Percentiles rank a stretch among this genome's conserved stretches.
phyloP scores from a whole-genome alignment of 2,329 filamentous ascomycete genomes.

The Phaeosphaeriaceae sp. region DNA sequence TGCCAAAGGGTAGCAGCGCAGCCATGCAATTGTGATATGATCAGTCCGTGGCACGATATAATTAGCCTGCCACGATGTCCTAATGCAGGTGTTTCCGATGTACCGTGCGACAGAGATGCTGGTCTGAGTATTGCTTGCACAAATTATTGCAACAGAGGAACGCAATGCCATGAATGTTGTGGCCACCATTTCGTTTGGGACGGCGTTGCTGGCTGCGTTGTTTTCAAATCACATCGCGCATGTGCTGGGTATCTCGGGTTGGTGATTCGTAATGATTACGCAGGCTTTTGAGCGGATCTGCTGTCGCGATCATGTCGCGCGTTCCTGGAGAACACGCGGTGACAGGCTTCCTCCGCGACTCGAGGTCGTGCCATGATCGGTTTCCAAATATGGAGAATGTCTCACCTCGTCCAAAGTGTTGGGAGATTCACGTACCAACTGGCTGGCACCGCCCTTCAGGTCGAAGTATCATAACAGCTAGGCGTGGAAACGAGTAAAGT shows the following conservation, averaged over 20 bases:
- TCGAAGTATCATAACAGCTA: not conserved
- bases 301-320: not conserved
- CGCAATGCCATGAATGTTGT: not conserved
- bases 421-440: not conserved
- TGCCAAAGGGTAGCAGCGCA: not conserved
- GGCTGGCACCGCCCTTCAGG: not conserved
- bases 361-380: not conserved
- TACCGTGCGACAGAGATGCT: not conserved
- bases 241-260: not conserved
- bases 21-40: constrained; percentile 6
- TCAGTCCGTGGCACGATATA: constrained; percentile 5
- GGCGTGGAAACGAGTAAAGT: not conserved
- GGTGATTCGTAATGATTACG: not conserved
- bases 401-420: not conserved
- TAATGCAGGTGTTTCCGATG: not conserved
- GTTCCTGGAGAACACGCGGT: not conserved
- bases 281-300: not conserved
- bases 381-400: not conserved
- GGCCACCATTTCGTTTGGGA: not conserved
- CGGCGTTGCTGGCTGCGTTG: not conserved
- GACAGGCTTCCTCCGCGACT: not conserved
- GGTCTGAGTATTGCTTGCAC: not conserved
- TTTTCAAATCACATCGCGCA: not conserved
- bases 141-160: not conserved
- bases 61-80: not conserved